Percentiles rank a stretch among this genome's conserved stretches.
Conservation (phyloP, 2,329 filamentous ascomycete genomes). For the Paecilomyces dactylethromorphus region DNA sequence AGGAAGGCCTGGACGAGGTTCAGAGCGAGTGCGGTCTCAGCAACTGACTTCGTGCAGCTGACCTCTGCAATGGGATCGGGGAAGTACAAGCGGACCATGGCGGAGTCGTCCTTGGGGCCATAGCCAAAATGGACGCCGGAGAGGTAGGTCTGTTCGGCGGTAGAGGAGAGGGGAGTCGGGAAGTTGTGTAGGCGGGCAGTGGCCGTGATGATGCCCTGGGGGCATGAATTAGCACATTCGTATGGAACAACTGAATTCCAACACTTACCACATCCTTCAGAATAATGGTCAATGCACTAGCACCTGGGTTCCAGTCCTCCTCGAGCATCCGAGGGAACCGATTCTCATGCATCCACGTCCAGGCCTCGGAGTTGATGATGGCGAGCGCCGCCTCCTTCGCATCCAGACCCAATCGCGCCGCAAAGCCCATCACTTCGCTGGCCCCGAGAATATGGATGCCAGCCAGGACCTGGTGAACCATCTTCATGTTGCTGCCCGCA, state of each 20-base stretch:
- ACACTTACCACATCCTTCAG: slow-evolving; percentile 47
- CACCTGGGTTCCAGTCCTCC: slow-evolving; percentile 47
- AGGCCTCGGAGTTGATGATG: slow-evolving; percentile 44
- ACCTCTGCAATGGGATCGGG: slow-evolving; percentile 35
- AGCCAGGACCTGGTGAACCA: slow-evolving; percentile 58
- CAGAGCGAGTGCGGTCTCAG: slow-evolving; percentile 27
- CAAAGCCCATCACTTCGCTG: slow-evolving; percentile 56
- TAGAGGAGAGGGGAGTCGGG: slow-evolving; percentile 54
- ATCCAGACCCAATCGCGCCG: slow-evolving; percentile 50
- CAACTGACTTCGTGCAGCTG: slow-evolving; percentile 21
- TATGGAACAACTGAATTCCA: no score
- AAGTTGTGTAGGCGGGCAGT: slow-evolving; percentile 54
- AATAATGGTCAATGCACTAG: slow-evolving; percentile 55
- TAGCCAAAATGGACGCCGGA: slow-evolving; percentile 53
- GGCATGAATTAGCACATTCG: no score
- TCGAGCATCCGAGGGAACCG: slow-evolving; percentile 50
- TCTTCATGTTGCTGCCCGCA: slow-evolving; percentile 56
- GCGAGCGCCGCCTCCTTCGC: slow-evolving; percentile 35
- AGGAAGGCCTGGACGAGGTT: slow-evolving; percentile 40
- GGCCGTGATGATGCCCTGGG: slow-evolving; percentile 58
- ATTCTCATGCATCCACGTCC: slow-evolving; percentile 59
- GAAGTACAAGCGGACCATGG: slow-evolving; percentile 50
- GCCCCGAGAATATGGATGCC: slow-evolving; percentile 57
- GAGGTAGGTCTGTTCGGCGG: slow-evolving; percentile 61
- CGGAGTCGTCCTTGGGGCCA: slow-evolving; percentile 48